Conservation (phyloP, 2,329 filamentous ascomycete species). For the Raffaelea albimanens region DNA sequence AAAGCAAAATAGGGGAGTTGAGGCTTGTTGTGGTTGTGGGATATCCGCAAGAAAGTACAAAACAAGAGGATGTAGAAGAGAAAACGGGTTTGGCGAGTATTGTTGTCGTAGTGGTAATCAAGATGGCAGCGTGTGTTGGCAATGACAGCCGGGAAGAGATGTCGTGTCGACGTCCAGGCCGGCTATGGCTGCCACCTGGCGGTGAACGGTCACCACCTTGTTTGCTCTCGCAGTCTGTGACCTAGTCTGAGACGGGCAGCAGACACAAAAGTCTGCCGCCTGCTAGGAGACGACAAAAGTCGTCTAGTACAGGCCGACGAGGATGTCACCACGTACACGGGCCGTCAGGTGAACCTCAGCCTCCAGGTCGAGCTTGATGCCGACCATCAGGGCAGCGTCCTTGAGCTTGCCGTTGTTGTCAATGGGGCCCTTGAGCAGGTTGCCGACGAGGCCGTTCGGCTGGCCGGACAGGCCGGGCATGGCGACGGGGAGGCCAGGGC, state of each 20-base stretch:
- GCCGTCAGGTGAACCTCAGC: slow-evolving; percentile 54
- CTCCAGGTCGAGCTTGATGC: slow-evolving; percentile 55
- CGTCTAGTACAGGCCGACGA: slow-evolving; percentile 43
- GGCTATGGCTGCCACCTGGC: neutral
- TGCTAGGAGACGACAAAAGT: too few species aligned
- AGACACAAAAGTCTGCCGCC: neutral
- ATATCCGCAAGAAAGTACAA: too few species aligned
- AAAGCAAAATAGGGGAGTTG: too few species aligned
- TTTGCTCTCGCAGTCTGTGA: neutral
- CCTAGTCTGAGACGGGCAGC: neutral
- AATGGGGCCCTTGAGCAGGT: slow-evolving; percentile 46
- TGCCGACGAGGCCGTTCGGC: slow-evolving; percentile 25
- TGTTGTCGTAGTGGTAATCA: neutral
- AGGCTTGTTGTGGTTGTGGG: too few species aligned
- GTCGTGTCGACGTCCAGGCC: neutral
- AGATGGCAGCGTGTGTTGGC: neutral
- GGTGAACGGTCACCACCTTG: neutral
- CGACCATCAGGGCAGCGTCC: slow-evolving; percentile 47
- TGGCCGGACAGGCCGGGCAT: slow-evolving; percentile 27
- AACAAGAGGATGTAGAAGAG: too few species aligned
- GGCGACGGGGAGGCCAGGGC: slow-evolving; percentile 16
- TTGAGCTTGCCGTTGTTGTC: slow-evolving; percentile 49
- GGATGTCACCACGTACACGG: slow-evolving; percentile 50
- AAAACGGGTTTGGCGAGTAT: too few species aligned
- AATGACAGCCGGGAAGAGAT: neutral